Conservation (phyloP, 805 yeast genomes). For the Hanseniaspora taiwanica region DNA sequence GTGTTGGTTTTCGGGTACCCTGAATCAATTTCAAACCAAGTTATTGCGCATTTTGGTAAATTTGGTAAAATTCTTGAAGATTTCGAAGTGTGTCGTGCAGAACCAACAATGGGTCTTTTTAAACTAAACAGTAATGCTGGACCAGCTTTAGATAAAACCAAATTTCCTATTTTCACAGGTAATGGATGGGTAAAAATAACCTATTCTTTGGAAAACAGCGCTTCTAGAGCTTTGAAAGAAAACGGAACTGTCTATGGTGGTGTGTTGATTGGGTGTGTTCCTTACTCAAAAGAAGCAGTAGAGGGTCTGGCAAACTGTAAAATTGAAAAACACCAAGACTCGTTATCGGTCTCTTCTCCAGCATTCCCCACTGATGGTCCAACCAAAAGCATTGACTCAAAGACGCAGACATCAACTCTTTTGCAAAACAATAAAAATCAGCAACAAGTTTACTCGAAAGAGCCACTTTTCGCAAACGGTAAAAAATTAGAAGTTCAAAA, state of each 20-base stretch:
- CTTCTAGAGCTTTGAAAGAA: constrained; percentile 73
- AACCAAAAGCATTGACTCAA: no score
- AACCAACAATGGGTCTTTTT: constrained; percentile 13
- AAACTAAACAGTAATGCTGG: constrained; percentile 8
- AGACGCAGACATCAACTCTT: no score
- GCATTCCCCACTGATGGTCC: background rate
- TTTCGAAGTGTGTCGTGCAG: constrained; percentile 30
- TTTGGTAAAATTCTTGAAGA: constrained; percentile 74
- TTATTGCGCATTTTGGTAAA: constrained; percentile 61
- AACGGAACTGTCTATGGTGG: constrained; percentile 66
- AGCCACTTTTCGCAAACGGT: background rate
- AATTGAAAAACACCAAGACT: constrained; percentile 12
- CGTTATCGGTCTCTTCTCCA: background rate
- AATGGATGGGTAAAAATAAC: constrained; percentile 87
- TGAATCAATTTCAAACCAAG: constrained; percentile 51
- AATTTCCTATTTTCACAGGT: constrained; percentile 68
- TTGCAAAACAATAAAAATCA: no score
- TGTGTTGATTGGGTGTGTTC: constrained; percentile 50
- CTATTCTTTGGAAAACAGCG: constrained; percentile 60
- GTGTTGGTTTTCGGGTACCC: constrained; percentile 85
- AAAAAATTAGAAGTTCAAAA: constrained; percentile 26
- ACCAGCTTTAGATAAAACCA: constrained; percentile 10
- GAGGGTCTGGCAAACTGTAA: constrained; percentile 39
- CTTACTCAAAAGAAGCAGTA: constrained; percentile 47
- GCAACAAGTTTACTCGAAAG: background rate